Base-by-base conservation (phyloP, 1,139 yeast species). In the Candida smagusa region DNA sequence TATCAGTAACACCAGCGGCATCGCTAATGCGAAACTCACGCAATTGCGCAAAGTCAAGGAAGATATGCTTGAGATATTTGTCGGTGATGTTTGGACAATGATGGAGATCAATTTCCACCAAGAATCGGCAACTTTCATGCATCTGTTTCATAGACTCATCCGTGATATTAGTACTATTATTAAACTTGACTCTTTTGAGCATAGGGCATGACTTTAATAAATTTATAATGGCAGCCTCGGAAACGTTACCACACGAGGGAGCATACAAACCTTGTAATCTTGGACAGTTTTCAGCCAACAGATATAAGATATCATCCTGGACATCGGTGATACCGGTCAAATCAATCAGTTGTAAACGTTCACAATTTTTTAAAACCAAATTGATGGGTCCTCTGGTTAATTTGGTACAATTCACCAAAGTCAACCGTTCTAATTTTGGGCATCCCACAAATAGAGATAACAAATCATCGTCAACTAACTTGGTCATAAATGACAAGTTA, bases 71-170 rank as follows among this genome's bases (percentile, higher is more conserved):
- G 37, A 87, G 68, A 36, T 86, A 68, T 12, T 55, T 55, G 56
- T 87, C 89, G 11, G 87, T 77, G 24, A 89, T 79, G 44, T 77
- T 72, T n/a, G 83, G 78, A 59, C 96, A 86, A 33, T 83, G 82
- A 47, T 89, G 92, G 38, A 92, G 71, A 62, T 92, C 97, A 37
- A 92, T 83, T 62, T 92, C 98, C 23, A 90, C 95, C 39, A 92
- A 67, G 36, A 83, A 72, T 32, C 83, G 84, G 58, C 97, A 90
- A 54, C 75, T 76, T 12, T 67, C 66, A 39, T 86, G 82, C 62
- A 92, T 68, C 22, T 72, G 71, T 33, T 65, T 52, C n/a, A 90
- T 70, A 12, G 86, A 72, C n/a, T 62, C 75, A 59, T 87, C 95
- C 31, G 83, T 77, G 43, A 92, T 74, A 41, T 74, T 71, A 29